Evolutionary conservation across 192 early-diverging fungal genomes (phyloP), one percentile per base, ranked within the genome.

Genomic region (Rhizophagus clarus): DNA sequence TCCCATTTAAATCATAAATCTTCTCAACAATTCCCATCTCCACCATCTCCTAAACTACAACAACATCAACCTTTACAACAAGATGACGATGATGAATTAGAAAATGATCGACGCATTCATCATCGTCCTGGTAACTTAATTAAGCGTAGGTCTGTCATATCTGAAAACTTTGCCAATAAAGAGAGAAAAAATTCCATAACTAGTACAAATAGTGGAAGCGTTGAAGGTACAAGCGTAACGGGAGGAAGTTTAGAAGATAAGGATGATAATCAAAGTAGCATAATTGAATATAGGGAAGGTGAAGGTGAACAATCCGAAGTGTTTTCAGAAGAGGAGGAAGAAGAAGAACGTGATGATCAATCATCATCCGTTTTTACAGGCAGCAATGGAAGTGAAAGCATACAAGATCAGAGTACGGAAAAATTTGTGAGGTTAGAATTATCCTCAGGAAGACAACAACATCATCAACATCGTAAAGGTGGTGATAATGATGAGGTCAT

Each of bases 341-440:
- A 77, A 40, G 77, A 79, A 60, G 77, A 79, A 22, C 76, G 40
- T 49, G 76, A 77, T n/a, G 76, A 77, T 68, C 66, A 70, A 61
- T 70, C 77, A 15, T 78, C 76, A 22, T 79, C 77, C 3, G 22
- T 70, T 34, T 79, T 28, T 79, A 79, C 77, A 11, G 67, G 77
- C 0, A 79, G 77, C 31, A 42, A 77, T 62, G 74, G 74, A 61
- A 79, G 77, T 37, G 77, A 79, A 61, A 76, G 74, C 10, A 3
- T 61, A 20, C 14, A 12, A 7, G 77, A 32, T 17, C 26, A 67
- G 0, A 47, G 12, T 61, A 17, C 47, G 1, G 64, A 78, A 68
- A 28, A 37, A 15, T 66, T 31, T 68, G 9, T 0, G 17, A 47
- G 26, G n/a, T n/a, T 14, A 31, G 20, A 26, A 9, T 49, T n/a